Conservation (phyloP, 306 rosid species). For the Glycine soja region DNA sequence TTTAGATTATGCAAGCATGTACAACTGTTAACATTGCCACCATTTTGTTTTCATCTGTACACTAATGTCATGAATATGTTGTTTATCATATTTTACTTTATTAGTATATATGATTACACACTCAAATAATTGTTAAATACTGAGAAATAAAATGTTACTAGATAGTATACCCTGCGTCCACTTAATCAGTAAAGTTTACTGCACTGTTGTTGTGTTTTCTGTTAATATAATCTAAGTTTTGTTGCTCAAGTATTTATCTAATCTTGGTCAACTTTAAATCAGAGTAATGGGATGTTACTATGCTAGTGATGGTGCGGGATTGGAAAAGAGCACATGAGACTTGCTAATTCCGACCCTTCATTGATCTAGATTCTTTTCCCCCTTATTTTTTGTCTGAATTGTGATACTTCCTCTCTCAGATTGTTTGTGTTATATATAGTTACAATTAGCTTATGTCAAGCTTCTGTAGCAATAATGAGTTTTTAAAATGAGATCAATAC, state of each 20-base stretch:
- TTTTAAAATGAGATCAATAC: not conserved
- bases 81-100: not conserved
- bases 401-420: no score
- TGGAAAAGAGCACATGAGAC: conserved; percentile 4
- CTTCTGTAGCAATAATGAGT: not conserved
- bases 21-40: not conserved
- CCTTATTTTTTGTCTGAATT: not conserved
- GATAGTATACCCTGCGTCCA: not conserved
- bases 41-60: conserved; percentile 4
- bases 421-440: no score
- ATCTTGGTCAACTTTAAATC: not conserved
- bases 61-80: not conserved
- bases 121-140: not conserved
- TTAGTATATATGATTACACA: not conserved
- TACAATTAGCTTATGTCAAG: no score
- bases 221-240: not conserved
- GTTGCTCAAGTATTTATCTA: not conserved
- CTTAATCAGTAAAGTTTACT: no score
- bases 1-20: not conserved
- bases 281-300: not conserved
- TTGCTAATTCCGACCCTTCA: not conserved
- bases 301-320: not conserved
- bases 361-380: conserved; percentile 10
- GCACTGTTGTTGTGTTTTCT: not conserved
- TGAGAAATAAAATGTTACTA: not conserved